These are phyloP conservation scores for Hordeum marinum DNA, from an alignment of 176 grass and related monocot genomes.

Conservation along the genomic window DNA sequence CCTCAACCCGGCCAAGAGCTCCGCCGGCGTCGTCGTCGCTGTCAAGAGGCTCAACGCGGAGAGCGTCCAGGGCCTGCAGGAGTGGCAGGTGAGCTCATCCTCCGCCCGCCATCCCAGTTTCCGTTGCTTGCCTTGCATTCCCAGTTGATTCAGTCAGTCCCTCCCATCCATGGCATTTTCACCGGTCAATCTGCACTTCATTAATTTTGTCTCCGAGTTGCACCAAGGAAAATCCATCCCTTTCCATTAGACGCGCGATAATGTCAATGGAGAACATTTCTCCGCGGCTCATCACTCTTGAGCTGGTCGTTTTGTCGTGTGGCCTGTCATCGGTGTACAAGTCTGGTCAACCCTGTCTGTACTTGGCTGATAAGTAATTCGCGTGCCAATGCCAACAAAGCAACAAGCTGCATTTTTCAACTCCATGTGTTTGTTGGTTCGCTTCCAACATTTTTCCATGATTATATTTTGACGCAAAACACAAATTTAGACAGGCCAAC, in stretches of 20 bases:
- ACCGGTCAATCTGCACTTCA: background rate
- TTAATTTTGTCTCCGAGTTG: background rate
- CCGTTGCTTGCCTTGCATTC: background rate
- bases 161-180: background rate
- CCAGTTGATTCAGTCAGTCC: background rate
- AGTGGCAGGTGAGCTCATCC: constrained; percentile 56
- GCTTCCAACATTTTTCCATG: too few relatives aligned
- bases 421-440: too few relatives aligned
- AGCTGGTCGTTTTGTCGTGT: too few relatives aligned
- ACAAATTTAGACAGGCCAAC: too few relatives aligned
- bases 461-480: too few relatives aligned
- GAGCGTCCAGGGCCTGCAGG: constrained; percentile 69
- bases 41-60: constrained; percentile 87
- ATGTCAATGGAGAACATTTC: background rate
- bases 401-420: too few relatives aligned
- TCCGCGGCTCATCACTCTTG: too few relatives aligned
- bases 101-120: background rate
- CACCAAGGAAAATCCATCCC: too few relatives aligned
- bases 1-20: constrained; percentile 58
- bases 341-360: too few relatives aligned
- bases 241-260: background rate
- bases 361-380: too few relatives aligned
- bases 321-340: too few relatives aligned
- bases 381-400: too few relatives aligned
- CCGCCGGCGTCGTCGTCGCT: constrained; percentile 58